Conservation (phyloP, 352 stramenopile species). For the Phytophthora agathidicida region DNA sequence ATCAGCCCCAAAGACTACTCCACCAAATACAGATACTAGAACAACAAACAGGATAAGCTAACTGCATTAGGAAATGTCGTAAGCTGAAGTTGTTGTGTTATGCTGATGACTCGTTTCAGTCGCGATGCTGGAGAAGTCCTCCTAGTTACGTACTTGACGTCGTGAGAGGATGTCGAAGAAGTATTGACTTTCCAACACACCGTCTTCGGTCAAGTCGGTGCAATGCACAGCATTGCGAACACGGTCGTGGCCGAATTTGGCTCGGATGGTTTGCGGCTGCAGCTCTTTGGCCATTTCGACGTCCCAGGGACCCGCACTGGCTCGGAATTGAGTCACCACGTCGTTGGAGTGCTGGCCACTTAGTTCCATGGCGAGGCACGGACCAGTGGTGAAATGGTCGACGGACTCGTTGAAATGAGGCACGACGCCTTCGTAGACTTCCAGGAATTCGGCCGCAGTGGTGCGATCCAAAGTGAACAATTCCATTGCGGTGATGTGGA, state of each 20-base stretch:
- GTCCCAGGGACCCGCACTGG: constrained; percentile 90
- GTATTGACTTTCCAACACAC: constrained; percentile 90
- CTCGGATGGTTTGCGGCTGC: constrained; percentile 87
- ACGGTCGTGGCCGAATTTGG: constrained; percentile 86
- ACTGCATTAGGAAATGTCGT: neutral
- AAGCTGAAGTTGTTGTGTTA: constrained; percentile 13
- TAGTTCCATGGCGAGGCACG: constrained; percentile 92
- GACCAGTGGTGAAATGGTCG: constrained; percentile 88
- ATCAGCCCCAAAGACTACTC: constrained; percentile 99
- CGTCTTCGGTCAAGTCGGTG: constrained; percentile 93
- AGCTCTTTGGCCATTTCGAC: constrained; percentile 94
- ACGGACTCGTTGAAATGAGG: constrained; percentile 91
- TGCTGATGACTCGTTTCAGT: too few species aligned
- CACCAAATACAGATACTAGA: constrained; percentile 98
- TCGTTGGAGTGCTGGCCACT: constrained; percentile 57
- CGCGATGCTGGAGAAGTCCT: too few species aligned
- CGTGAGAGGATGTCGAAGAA: constrained; percentile 94
- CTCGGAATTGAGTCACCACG: constrained; percentile 76
- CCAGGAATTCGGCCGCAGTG: constrained; percentile 91
- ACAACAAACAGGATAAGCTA: neutral
- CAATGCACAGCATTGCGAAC: constrained; percentile 93
- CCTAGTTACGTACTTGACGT: constrained; percentile 45
- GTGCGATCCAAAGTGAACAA: constrained; percentile 89
- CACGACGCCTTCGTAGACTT: constrained; percentile 92
- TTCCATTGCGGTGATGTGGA: constrained; percentile 89